Evolutionary conservation across 2,329 filamentous ascomycete genomes (phyloP).

Genomic region (Venturia asperata): DNA sequence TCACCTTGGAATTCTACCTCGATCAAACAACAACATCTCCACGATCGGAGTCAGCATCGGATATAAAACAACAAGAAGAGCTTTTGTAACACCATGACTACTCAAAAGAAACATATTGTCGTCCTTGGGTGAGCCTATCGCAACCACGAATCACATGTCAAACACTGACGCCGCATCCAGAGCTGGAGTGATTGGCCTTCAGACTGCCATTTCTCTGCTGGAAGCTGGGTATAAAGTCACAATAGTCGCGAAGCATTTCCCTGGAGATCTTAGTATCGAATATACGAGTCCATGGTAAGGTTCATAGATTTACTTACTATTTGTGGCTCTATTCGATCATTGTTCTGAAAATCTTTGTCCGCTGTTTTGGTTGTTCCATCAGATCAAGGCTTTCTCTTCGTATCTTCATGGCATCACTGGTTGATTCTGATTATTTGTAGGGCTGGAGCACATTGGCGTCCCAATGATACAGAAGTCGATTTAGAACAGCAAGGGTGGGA

Average conservation of each 20-base stretch:
- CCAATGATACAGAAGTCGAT: conserved; percentile 33
- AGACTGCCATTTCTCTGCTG: conserved; percentile 38
- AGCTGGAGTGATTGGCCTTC: conserved; percentile 43
- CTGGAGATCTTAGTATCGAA: conserved; percentile 36
- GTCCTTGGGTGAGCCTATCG: conserved; percentile 14
- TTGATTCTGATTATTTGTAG: conserved; percentile 24
- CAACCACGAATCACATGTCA: neutral
- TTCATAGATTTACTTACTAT: too few relatives aligned
- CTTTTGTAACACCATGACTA: neutral
- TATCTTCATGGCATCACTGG: neutral
- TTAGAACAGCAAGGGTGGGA: conserved; percentile 37
- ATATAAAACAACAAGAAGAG: too few relatives aligned
- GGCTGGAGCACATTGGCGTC: conserved; percentile 44
- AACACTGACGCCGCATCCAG: conserved; percentile 24
- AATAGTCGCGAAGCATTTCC: conserved; percentile 38
- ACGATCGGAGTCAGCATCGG: too few relatives aligned
- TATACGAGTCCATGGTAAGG: conserved; percentile 41
- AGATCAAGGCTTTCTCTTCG: too few relatives aligned
- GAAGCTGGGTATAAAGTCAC: conserved; percentile 37
- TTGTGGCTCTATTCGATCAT: too few relatives aligned
- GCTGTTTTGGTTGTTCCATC: too few relatives aligned
- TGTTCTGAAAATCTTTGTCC: too few relatives aligned
- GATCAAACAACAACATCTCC: neutral
- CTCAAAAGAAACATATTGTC: conserved; percentile 9
- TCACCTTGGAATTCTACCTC: neutral